These are phyloP conservation scores for Fragaria nilgerrensis DNA, from an alignment of 306 rosid species.

Conservation along the genomic window DNA sequence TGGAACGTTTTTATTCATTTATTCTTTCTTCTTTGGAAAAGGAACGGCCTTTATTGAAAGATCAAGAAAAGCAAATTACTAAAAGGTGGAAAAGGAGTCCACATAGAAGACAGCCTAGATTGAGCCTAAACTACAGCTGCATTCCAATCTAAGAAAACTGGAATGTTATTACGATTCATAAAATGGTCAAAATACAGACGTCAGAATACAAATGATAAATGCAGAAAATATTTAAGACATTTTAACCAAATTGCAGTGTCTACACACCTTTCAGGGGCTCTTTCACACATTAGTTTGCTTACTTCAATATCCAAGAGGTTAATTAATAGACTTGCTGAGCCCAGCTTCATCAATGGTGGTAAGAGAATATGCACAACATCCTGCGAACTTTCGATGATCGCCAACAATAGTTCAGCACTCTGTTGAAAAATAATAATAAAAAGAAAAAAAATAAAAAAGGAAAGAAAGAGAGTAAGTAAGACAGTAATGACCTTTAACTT, in stretches of 20 bases:
- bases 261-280: slow-evolving; percentile 68
- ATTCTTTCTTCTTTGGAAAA: no score
- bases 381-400: slow-evolving; percentile 61
- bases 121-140: background rate
- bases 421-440: slow-evolving; percentile 29
- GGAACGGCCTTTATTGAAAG: background rate
- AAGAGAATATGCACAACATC: slow-evolving; percentile 56
- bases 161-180: background rate
- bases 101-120: background rate
- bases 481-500: background rate
- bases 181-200: background rate
- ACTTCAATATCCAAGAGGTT: slow-evolving; percentile 68
- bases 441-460: background rate
- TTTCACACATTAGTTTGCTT: slow-evolving; percentile 50
- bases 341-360: slow-evolving; percentile 70
- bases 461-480: background rate
- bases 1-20: no score
- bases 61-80: background rate
- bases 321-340: slow-evolving; percentile 63
- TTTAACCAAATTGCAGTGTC: background rate
- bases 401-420: slow-evolving; percentile 72
- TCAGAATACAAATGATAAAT: background rate
- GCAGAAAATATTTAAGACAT: background rate
- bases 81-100: background rate
- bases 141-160: background rate